Evolutionary conservation across 768 basidiomycete genomes (phyloP).

Genomic region (Lactarius sanguifluus): DNA sequence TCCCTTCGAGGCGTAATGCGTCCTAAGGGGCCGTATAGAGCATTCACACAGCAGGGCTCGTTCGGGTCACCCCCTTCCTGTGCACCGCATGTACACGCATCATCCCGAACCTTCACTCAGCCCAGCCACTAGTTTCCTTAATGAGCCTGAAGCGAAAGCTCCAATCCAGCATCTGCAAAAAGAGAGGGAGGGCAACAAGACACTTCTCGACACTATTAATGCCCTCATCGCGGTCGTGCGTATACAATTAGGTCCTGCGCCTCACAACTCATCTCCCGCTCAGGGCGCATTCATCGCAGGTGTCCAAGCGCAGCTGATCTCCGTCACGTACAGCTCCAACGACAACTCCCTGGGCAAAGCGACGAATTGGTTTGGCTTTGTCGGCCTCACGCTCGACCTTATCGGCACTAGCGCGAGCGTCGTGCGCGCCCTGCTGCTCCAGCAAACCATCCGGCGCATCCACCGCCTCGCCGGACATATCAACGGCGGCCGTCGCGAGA

Average conservation of each 20-base stretch:
- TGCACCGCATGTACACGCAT: neutral
- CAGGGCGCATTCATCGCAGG: conserved; percentile 30
- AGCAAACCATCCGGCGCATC: conserved; percentile 17
- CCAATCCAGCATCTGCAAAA: conserved; percentile 6
- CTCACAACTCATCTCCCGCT: neutral
- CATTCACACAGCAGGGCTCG: neutral
- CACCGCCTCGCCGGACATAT: conserved; percentile 19
- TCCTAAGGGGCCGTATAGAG: neutral
- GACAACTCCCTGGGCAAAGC: neutral
- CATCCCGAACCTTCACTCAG: conserved; percentile 5
- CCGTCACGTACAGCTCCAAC: neutral
- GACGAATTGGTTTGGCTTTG: conserved; percentile 26
- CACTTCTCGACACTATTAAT: conserved; percentile 28
- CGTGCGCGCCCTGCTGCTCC: conserved; percentile 18
- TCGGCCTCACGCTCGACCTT: conserved; percentile 29
- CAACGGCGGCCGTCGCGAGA: conserved; percentile 16
- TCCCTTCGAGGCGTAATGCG: neutral
- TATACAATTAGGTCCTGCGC: neutral
- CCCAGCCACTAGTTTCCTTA: conserved; percentile 15
- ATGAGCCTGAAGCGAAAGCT: conserved; percentile 11
- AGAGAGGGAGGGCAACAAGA: conserved; percentile 17
- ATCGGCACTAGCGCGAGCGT: conserved; percentile 27
- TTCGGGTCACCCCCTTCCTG: neutral
- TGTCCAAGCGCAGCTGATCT: conserved; percentile 25
- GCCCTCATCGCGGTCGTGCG: conserved; percentile 22